Percentiles rank a stretch among this genome's conserved stretches.
phyloP scores from a whole-genome alignment of 371 early-diverging fungal species.

The Mycotypha africana region DNA sequence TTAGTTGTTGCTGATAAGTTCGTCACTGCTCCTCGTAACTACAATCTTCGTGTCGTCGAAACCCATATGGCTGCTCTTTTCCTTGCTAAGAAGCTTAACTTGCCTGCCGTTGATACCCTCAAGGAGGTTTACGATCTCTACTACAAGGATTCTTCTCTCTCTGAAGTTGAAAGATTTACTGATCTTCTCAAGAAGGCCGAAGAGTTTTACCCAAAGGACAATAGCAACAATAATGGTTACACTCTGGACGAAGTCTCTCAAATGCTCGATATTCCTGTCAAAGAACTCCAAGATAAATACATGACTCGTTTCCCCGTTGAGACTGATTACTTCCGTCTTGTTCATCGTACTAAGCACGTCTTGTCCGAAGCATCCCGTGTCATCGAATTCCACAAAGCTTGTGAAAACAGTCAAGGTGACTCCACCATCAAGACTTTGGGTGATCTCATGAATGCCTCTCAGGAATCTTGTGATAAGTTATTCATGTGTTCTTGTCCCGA shows the following conservation, averaged over 20 bases:
- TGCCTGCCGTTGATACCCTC: conserved; percentile 39
- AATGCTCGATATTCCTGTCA: conserved; percentile 46
- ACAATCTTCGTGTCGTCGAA: conserved; percentile 95
- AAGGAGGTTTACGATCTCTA: conserved; percentile 66
- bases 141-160: conserved; percentile 28
- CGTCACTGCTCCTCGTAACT: conserved; percentile 82
- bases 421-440: conserved; percentile 54
- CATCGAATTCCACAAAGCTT: conserved; percentile 68
- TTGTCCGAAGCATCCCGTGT: conserved; percentile 82
- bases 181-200: conserved; percentile 16
- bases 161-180: conserved; percentile 37
- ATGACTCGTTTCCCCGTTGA: conserved; percentile 64
- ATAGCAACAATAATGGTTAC: conserved; percentile 47
- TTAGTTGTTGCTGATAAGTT: conserved; percentile 86
- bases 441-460: conserved; percentile 86
- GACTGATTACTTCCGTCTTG: conserved; percentile 71
- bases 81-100: conserved; percentile 52
- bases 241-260: conserved; percentile 60
- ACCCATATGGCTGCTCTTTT: conserved; percentile 77
- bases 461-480: conserved; percentile 71
- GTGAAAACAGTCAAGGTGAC: conserved; percentile 36
- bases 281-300: conserved; percentile 54
- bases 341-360: conserved; percentile 80
- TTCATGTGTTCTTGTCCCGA: conserved; percentile 91
- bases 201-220: conserved; percentile 19